A percentile compares a stretch with the other conserved stretches of the same genome.
These are phyloP conservation scores for Aspergillus sp. DNA, from an alignment of 2,329 filamentous ascomycete genomes.

Conservation along the genomic window DNA sequence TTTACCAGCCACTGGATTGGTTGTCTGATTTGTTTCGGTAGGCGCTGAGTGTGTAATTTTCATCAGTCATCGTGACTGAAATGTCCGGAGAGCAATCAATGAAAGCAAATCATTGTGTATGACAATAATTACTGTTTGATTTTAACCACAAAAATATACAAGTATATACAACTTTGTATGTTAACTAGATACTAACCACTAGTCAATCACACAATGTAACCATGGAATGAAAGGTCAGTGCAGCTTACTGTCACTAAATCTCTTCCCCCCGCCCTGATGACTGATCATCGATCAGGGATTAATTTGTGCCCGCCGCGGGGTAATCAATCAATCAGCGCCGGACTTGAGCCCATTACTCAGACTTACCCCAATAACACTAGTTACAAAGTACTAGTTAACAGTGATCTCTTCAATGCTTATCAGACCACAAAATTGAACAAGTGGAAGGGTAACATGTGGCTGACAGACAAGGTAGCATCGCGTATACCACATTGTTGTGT, in stretches of 20 bases:
- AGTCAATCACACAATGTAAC: conserved; percentile 7
- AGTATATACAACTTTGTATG: too few relatives aligned
- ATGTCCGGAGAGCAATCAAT: too few relatives aligned
- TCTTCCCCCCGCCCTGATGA: not conserved
- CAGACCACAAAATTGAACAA: not conserved
- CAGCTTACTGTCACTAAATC: not conserved
- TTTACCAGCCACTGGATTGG: not conserved
- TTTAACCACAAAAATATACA: too few relatives aligned
- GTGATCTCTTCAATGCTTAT: not conserved
- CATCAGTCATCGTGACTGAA: not conserved
- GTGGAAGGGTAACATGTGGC: conserved; percentile 5
- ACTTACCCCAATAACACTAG: too few relatives aligned
- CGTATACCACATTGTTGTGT: conserved; percentile 15
- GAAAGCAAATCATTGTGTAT: too few relatives aligned
- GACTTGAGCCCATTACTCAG: not conserved
- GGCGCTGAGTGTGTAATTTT: not conserved
- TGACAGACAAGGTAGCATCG: conserved; percentile 13
- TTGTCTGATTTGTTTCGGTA: too few relatives aligned
- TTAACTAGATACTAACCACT: too few relatives aligned
- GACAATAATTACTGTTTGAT: too few relatives aligned
- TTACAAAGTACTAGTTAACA: not conserved
- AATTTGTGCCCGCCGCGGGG: conserved; percentile 7
- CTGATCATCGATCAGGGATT: conserved; percentile 7
- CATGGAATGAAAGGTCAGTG: not conserved
- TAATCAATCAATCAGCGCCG: not conserved